phyloP scores from a whole-genome alignment of 345 rosid species.

The Moringa oleifera region DNA sequence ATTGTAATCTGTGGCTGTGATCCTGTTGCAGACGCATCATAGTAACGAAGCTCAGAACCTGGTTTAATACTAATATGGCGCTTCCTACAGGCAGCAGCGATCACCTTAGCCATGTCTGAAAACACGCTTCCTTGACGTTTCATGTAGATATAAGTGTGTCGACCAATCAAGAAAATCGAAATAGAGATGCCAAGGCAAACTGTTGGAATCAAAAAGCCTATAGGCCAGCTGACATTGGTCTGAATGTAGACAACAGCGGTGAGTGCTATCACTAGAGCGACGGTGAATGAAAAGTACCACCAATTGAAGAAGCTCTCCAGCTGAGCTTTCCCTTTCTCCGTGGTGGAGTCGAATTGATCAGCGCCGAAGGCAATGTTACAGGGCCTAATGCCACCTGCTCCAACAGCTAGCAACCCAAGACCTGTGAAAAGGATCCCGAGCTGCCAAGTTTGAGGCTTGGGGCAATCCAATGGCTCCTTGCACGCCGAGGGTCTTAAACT shows the following conservation, averaged over 20 bases:
- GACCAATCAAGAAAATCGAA: slow-evolving; percentile 49
- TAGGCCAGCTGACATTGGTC: slow-evolving; percentile 58
- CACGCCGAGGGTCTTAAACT: slow-evolving; percentile 44
- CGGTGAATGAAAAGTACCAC: slow-evolving; percentile 77
- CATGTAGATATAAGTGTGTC: slow-evolving; percentile 33
- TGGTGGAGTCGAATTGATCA: slow-evolving; percentile 58
- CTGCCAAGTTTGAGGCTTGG: slow-evolving; percentile 38
- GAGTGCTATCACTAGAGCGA: slow-evolving; percentile 49
- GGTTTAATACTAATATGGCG: slow-evolving; percentile 6
- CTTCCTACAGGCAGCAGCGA: slow-evolving; percentile 41
- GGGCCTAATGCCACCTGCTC: slow-evolving; percentile 70
- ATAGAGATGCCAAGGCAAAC: slow-evolving; percentile 45
- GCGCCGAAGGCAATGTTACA: slow-evolving; percentile 84
- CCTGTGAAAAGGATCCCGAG: slow-evolving; percentile 36
- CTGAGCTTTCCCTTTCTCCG: slow-evolving; percentile 43
- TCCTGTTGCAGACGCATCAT: slow-evolving; percentile 28
- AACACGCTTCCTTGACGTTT: slow-evolving; percentile 59
- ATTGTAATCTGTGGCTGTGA: slow-evolving; percentile 5
- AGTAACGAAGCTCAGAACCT: slow-evolving; percentile 4
- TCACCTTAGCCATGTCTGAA: slow-evolving; percentile 44
- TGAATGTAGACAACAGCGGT: slow-evolving; percentile 61
- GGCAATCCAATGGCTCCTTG: slow-evolving; percentile 22
- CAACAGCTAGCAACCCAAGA: slow-evolving; percentile 50
- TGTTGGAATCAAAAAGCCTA: slow-evolving; percentile 62
- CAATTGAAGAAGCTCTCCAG: slow-evolving; percentile 72